A percentile compares a stretch with the other conserved stretches of the same genome.
Conservation (phyloP, 306 rosid species). For the Prunus mira region DNA sequence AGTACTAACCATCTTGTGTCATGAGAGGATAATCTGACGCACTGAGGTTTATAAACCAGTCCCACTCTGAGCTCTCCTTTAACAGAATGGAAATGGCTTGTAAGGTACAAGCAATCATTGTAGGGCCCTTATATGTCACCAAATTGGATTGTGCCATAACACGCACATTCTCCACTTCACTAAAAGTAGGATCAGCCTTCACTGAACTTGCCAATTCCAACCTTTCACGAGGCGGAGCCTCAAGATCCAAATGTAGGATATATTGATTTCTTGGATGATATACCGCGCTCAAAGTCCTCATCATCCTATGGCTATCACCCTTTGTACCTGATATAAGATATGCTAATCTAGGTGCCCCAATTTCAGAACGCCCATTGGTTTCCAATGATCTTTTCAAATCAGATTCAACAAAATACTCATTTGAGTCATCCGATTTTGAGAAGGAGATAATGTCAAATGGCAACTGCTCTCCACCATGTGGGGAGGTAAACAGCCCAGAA, state of each 20-base stretch:
- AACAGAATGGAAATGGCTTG: conserved; percentile 89
- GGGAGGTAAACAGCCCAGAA: conserved; percentile 48
- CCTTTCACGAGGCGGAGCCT: conserved; percentile 97
- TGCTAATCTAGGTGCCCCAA: conserved; percentile 71
- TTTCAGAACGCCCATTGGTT: conserved; percentile 20
- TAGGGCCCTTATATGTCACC: conserved; percentile 98
- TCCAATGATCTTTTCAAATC: conserved; percentile 48
- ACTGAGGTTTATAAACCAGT: conserved; percentile 96
- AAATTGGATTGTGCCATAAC: conserved; percentile 79
- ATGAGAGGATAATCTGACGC: conserved; percentile 98
- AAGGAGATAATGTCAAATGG: conserved; percentile 55
- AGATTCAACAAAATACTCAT: conserved; percentile 67
- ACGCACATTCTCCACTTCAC: conserved; percentile 82
- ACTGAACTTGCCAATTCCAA: conserved; percentile 81
- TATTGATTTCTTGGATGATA: conserved; percentile 94
- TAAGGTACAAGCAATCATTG: conserved; percentile 96
- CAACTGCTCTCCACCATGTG: conserved; percentile 50
- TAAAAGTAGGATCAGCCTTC: conserved; percentile 74
- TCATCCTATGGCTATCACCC: conserved; percentile 93
- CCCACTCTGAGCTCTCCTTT: conserved; percentile 71
- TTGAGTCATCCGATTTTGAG: conserved; percentile 49
- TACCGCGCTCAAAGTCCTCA: conserved; percentile 91
- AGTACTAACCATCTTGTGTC: conserved; percentile 88
- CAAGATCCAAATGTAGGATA: conserved; percentile 90
- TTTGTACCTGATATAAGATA: conserved; percentile 95